Evolutionary conservation across 2,329 filamentous ascomycete species (phyloP).

Genomic region (Fusarium robinianum): DNA sequence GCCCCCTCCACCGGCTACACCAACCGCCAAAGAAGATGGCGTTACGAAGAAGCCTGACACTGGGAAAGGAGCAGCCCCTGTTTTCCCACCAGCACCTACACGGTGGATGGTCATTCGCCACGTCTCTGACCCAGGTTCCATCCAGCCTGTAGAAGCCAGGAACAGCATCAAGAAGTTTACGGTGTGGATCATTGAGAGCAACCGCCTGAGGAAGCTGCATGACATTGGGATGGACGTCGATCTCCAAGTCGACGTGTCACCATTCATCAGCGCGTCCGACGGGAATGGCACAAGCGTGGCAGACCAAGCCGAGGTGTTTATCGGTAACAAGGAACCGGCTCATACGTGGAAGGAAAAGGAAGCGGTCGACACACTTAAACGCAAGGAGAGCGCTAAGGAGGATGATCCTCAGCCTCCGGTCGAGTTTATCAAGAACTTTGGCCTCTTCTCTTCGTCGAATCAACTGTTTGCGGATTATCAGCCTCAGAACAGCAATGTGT

Average conservation of each 20-base stretch:
- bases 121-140: not conserved
- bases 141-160: not conserved
- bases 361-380: no score
- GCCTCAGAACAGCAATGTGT: slow-evolving; percentile 1
- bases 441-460: no score
- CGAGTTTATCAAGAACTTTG: no score
- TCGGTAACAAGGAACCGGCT: not conserved
- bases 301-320: not conserved
- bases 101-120: not conserved
- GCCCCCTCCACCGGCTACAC: no score
- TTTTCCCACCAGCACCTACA: not conserved
- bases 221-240: not conserved
- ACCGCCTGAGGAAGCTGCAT: not conserved
- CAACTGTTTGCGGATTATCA: slow-evolving; percentile 1
- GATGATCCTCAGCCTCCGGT: no score
- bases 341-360: not conserved
- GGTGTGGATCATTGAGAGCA: not conserved
- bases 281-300: not conserved
- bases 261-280: not conserved
- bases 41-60: not conserved
- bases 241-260: not conserved
- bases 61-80: not conserved
- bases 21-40: not conserved
- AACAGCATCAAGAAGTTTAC: not conserved
- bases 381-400: no score